Conservation (phyloP, 1,284 basidiomycete genomes). For the Golubevia sp. region DNA sequence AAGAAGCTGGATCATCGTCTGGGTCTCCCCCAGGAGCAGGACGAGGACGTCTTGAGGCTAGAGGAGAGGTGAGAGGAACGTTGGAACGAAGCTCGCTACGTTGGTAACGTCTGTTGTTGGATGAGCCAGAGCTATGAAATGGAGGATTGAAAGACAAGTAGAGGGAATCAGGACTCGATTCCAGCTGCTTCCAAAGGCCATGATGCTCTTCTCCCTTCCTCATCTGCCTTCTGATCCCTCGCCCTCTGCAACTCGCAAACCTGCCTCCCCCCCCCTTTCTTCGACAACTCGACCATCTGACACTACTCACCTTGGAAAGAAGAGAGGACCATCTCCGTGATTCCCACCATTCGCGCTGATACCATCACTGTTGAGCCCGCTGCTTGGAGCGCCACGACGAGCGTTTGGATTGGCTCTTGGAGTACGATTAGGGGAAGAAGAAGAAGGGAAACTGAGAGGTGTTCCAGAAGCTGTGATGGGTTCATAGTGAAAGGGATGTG, state of each 20-base stretch:
- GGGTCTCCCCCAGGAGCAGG: not conserved
- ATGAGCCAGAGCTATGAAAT: constrained; percentile 31
- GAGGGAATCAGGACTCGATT: not conserved
- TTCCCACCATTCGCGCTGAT: constrained; percentile 14
- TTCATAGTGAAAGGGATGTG: not conserved
- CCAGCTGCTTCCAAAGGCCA: not conserved
- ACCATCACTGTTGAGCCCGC: constrained; percentile 16
- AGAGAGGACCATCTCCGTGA: constrained; percentile 42
- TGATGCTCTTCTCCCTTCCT: too few relatives aligned
- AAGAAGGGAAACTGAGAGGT: constrained; percentile 49
- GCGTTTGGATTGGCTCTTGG: constrained; percentile 29
- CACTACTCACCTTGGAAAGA: constrained; percentile 34
- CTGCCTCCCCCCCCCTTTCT: too few relatives aligned
- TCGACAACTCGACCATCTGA: too few relatives aligned
- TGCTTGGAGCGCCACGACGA: constrained; percentile 23
- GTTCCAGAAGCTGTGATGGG: constrained; percentile 7
- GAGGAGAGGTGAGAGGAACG: constrained; percentile 35
- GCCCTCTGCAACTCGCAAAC: too few relatives aligned
- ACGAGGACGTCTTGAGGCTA: not conserved
- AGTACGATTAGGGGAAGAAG: constrained; percentile 44
- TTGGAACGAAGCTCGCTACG: constrained; percentile 56
- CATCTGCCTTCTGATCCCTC: not conserved
- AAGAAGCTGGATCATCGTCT: constrained; percentile 1
- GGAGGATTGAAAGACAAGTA: not conserved
- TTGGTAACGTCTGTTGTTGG: constrained; percentile 42